phyloP scores from a whole-genome alignment of 2,329 filamentous ascomycete species.

The Sarocladium kiliense region DNA sequence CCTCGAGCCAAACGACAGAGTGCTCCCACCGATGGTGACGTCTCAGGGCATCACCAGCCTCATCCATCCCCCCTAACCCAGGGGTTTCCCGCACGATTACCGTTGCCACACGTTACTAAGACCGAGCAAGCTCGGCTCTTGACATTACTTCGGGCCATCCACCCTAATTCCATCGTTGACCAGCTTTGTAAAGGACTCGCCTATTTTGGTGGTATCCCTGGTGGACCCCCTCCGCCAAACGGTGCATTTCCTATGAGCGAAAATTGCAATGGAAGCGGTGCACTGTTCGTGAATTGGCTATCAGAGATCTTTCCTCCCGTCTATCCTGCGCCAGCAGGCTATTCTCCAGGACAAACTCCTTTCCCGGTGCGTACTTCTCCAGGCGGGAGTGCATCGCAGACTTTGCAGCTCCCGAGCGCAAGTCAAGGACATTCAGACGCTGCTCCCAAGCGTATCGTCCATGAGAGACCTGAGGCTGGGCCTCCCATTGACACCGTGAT shows the following conservation, averaged over 20 bases:
- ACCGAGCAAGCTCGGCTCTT: conserved; percentile 55
- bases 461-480: neutral
- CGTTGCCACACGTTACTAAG: conserved; percentile 44
- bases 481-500: conserved; percentile 11
- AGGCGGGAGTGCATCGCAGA: too few relatives aligned
- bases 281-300: conserved; percentile 56
- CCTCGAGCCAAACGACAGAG: neutral
- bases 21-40: conserved; percentile 4
- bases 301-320: conserved; percentile 55
- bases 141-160: conserved; percentile 49
- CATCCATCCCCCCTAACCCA: conserved; percentile 2
- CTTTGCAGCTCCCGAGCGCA: neutral
- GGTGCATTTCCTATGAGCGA: conserved; percentile 52
- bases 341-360: conserved; percentile 27
- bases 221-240: conserved; percentile 45
- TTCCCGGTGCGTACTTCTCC: conserved; percentile 9
- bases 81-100: conserved; percentile 9
- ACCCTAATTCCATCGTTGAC: conserved; percentile 53
- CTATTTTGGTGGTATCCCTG: conserved; percentile 59
- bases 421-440: neutral
- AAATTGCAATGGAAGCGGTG: conserved; percentile 50
- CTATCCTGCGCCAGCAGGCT: conserved; percentile 12
- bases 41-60: conserved; percentile 6
- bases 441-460: neutral
- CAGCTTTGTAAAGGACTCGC: conserved; percentile 57